Percentiles rank a stretch among this genome's conserved stretches.
Conservation (phyloP, 2,329 filamentous ascomycete species). For the Corniculantispora saksenae region DNA sequence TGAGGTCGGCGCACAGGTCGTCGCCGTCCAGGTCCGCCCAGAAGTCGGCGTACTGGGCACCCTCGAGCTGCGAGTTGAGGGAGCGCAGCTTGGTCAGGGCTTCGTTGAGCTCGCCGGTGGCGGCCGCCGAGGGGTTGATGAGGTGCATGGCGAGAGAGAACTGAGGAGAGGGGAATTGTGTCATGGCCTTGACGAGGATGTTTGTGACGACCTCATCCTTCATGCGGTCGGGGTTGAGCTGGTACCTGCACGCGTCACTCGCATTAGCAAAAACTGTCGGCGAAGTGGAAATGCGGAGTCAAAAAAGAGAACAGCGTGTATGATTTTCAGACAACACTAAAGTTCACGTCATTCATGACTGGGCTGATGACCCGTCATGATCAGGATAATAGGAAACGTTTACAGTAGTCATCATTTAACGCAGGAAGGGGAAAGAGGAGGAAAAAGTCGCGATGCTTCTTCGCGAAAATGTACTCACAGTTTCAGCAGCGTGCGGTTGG, state of each 20-base stretch:
- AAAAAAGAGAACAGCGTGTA: constrained; percentile 1
- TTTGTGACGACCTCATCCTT: constrained; percentile 98
- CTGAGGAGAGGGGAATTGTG: constrained; percentile 93
- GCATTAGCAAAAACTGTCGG: constrained; percentile 4
- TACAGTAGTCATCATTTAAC: constrained; percentile 70
- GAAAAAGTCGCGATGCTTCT: not conserved
- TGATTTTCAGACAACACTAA: constrained; percentile 31
- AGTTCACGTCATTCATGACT: constrained; percentile 63
- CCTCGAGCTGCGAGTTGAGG: constrained; percentile 85
- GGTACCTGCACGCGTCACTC: constrained; percentile 66
- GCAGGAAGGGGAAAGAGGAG: constrained; percentile 22
- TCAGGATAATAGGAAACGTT: constrained; percentile 99
- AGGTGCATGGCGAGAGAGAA: constrained; percentile 94
- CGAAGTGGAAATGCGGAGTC: not conserved
- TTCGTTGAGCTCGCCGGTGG: constrained; percentile 76
- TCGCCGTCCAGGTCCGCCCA: constrained; percentile 92
- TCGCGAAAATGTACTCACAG: constrained; percentile 66
- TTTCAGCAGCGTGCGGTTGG: constrained; percentile 93
- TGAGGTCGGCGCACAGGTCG: constrained; percentile 92
- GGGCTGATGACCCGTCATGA: constrained; percentile 53
- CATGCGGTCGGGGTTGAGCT: constrained; percentile 98
- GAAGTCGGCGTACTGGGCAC: constrained; percentile 87
- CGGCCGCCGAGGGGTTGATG: constrained; percentile 75
- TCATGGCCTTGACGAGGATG: constrained; percentile 96
- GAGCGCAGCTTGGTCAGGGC: constrained; percentile 83